Base-by-base conservation (phyloP, 805 yeast genomes). In the Saccharomyces paradoxus region DNA sequence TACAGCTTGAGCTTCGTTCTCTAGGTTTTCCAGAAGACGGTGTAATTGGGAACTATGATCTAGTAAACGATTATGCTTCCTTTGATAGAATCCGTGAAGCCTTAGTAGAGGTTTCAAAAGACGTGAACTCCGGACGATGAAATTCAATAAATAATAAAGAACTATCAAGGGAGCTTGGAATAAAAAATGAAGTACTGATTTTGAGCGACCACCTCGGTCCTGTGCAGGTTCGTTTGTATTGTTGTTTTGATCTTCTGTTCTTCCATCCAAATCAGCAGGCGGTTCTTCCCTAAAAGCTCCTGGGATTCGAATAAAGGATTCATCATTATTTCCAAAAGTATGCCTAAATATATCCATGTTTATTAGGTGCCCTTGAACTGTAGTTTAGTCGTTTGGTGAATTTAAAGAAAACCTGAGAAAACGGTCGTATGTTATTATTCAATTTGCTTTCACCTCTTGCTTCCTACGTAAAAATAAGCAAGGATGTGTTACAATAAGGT, bases 31-130 rank as follows among this genome's bases (percentile, higher is more conserved):
- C 14, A 66, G 14, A 9, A 66, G 41, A 7, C 46, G 32, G 17
- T 52, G 47, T 17, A 60, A 31, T 27, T 59, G 60, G 9, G 58
- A 54, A 13, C 29, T 46, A 31, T 60, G 57, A 30, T 60, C 60
- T 9, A 55, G 48, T 24, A 48, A 21, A 17, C 56, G 53, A 41
- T 51, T 58, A 32, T 56, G 56, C 27, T 57, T 60, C 41, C 55
- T 60, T 37, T 57, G 53, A 51, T 68, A 68, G 52, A 63, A 63
- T 2, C 57, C 60, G 22, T 56, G 55, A 8, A 66, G 53, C 14
- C 58, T 58, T 28, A 58, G 44, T n/a, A 66, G 50, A 12, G 66
- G 66, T 50, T 61, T 63, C 7, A 66, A 46, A 4, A 61, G 29
- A 17, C 57, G 48, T 7, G 58, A n/a, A 1, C 60, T 27, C 9